Evolutionary conservation across 192 early-diverging fungal genomes (phyloP).

Genomic region (Phlyctochytrium planicorne): DNA sequence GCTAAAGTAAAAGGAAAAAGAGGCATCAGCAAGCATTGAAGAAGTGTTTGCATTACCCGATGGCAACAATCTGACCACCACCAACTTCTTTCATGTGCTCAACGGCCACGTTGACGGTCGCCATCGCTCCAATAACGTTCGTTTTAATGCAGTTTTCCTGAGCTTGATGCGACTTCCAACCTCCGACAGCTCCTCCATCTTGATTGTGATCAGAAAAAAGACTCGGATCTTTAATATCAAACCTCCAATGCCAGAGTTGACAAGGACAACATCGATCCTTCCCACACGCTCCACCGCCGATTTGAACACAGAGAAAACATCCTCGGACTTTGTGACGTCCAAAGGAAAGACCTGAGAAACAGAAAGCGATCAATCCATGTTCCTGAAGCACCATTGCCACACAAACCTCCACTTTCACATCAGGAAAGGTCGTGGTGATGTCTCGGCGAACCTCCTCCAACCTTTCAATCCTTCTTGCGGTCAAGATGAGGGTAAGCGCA

Average conservation of each 20-base stretch:
- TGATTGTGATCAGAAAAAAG: not conserved
- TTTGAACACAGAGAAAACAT: not conserved
- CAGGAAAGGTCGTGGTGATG: not conserved
- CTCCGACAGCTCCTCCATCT: not conserved
- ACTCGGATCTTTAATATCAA: not conserved
- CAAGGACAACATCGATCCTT: not conserved
- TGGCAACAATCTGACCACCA: slow-evolving; percentile 1
- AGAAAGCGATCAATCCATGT: no score
- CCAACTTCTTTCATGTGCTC: slow-evolving; percentile 1
- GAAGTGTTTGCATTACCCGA: no score
- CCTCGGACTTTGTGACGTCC: not conserved
- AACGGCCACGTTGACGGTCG: slow-evolving; percentile 4
- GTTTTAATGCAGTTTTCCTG: not conserved
- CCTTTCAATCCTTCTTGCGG: not conserved
- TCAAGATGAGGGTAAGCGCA: not conserved
- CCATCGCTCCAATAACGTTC: slow-evolving; percentile 1
- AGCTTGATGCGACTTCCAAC: not conserved
- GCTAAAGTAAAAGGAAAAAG: no score
- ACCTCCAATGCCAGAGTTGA: not conserved
- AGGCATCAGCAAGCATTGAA: no score
- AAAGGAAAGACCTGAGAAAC: no score
- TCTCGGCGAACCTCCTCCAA: not conserved
- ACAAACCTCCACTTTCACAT: not conserved
- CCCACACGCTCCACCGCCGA: not conserved
- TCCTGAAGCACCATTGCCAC: no score